A percentile compares a stretch with the other conserved stretches of the same genome.
These are phyloP conservation scores for Botryotinia convoluta DNA, from an alignment of 2,329 filamentous ascomycete species.

Conservation along the genomic window DNA sequence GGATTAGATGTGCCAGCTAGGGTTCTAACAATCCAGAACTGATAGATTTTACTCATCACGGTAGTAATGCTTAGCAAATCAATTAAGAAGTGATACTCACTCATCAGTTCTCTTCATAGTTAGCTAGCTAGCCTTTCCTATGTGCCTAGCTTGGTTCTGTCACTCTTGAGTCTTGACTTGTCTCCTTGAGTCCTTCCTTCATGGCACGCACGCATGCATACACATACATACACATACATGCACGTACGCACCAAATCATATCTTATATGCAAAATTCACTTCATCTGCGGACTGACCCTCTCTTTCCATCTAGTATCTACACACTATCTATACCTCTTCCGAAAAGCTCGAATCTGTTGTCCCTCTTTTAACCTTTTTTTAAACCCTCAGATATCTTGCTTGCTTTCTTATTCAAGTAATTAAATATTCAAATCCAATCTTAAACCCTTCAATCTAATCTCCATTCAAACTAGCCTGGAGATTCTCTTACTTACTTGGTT, in stretches of 20 bases:
- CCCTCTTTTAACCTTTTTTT: background rate
- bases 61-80: constrained; percentile 8
- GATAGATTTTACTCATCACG: background rate
- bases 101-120: background rate
- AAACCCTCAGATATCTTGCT: background rate
- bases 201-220: background rate
- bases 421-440: background rate
- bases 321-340: background rate
- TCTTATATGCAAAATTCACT: constrained; percentile 4
- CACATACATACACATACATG: no score
- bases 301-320: background rate
- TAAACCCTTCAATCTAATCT: background rate
- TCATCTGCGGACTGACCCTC: background rate
- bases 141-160: background rate
- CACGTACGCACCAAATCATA: background rate
- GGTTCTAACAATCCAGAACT: background rate
- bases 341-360: background rate
- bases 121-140: background rate
- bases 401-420: background rate
- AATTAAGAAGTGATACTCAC: background rate
- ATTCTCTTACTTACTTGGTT: background rate
- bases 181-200: background rate
- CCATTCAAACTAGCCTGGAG: background rate
- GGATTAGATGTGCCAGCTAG: background rate
- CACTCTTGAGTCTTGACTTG: background rate